These are phyloP conservation scores for Aspergillus sp. DNA, from an alignment of 2,329 filamentous ascomycete species.

Conservation along the genomic window DNA sequence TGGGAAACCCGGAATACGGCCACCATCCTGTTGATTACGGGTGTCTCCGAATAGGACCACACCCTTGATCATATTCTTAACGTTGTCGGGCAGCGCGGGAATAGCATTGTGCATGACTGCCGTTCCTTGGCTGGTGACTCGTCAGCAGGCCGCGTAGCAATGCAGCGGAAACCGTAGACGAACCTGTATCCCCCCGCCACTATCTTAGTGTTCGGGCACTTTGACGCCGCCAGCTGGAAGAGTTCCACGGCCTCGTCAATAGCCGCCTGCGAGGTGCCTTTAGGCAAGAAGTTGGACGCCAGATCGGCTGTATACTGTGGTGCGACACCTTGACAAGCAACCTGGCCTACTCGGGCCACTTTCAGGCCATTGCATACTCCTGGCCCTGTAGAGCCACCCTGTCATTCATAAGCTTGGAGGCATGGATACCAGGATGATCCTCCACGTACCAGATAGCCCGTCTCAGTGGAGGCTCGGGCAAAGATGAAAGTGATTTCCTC, in stretches of 20 bases:
- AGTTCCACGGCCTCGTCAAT: constrained; percentile 10
- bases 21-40: constrained; percentile 38
- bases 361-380: constrained; percentile 6
- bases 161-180: no score
- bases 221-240: constrained; percentile 9
- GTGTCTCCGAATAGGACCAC: constrained; percentile 47
- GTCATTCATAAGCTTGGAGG: neutral
- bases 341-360: neutral
- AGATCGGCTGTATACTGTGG: constrained; percentile 12
- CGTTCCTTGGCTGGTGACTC: constrained; percentile 35
- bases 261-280: constrained; percentile 6
- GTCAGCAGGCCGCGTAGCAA: neutral
- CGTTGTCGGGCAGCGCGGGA: constrained; percentile 26
- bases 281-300: constrained; percentile 9
- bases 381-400: constrained; percentile 8
- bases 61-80: constrained; percentile 34
- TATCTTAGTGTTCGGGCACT: constrained; percentile 13
- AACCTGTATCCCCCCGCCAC: constrained; percentile 15
- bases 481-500: constrained; percentile 10
- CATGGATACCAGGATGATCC: neutral
- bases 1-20: constrained; percentile 40
- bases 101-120: constrained; percentile 44
- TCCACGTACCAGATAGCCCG: constrained; percentile 2
- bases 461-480: constrained; percentile 8
- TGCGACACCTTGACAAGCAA: constrained; percentile 15